Conservation (phyloP, 1,284 basidiomycete species). For the Trichosporon inkin region DNA sequence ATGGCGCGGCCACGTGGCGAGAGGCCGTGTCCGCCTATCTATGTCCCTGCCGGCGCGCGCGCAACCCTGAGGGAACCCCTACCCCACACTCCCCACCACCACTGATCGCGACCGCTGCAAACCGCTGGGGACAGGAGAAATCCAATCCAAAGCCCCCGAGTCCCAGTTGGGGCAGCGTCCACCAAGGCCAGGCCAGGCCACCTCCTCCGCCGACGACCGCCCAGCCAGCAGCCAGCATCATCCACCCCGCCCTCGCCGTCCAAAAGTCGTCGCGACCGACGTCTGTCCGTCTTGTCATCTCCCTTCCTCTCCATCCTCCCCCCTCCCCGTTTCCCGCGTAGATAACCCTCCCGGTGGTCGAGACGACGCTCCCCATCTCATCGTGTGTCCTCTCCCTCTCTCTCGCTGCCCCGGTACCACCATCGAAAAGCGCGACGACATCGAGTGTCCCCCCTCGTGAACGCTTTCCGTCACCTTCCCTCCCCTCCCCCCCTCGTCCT, state of each 20-base stretch:
- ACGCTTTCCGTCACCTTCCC: constrained; percentile 1
- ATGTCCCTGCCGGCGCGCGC: not conserved
- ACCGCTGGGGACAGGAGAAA: constrained; percentile 9
- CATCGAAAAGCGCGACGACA: not conserved
- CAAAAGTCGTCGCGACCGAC: not conserved
- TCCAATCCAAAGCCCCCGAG: constrained; percentile 9
- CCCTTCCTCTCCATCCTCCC: constrained; percentile 11
- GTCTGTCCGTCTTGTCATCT: not conserved
- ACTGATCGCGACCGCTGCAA: constrained; percentile 5
- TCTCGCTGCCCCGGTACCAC: constrained; percentile 1
- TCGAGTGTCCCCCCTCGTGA: constrained; percentile 1
- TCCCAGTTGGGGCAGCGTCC: constrained; percentile 4
- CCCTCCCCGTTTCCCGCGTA: no score
- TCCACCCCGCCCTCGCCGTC: not conserved
- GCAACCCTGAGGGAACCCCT: not conserved
- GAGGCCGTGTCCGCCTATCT: not conserved
- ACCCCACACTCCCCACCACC: constrained; percentile 9
- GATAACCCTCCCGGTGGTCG: no score
- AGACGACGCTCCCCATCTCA: not conserved
- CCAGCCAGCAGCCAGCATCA: not conserved
- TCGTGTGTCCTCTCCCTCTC: constrained; percentile 9
- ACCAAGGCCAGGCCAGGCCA: not conserved
- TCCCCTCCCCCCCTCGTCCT: constrained; percentile 4
- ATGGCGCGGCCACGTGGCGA: not conserved
- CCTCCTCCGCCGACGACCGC: not conserved